Evolutionary conservation across 75 land plant genomes (phyloP).

Genomic region (Gnetum montanum): DNA sequence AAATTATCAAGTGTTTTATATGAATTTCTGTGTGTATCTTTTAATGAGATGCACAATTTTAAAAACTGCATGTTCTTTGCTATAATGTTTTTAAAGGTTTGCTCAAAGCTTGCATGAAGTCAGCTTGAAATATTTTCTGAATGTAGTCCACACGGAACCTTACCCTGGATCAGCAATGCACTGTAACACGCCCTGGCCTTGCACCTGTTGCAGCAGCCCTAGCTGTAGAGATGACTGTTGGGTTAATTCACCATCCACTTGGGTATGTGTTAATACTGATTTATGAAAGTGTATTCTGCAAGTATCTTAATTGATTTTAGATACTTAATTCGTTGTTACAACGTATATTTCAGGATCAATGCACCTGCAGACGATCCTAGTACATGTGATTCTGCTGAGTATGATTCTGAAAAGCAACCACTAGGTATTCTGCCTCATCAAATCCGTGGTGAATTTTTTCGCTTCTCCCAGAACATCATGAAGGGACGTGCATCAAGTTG

Average conservation of each 20-base stretch:
- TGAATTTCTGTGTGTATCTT: background rate
- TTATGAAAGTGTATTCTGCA: no score
- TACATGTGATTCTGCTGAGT: conserved; percentile 19
- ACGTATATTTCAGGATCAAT: conserved; percentile 39
- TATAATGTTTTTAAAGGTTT: no score
- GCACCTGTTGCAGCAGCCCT: conserved; percentile 95
- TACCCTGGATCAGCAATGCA: conserved; percentile 98
- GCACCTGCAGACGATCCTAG: conserved; percentile 68
- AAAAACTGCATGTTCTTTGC: background rate
- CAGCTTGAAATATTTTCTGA: no score
- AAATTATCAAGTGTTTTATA: background rate
- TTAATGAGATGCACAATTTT: background rate
- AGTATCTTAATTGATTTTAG: no score
- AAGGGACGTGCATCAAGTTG: conserved; percentile 73
- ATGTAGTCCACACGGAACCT: conserved; percentile 93
- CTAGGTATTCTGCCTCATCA: conserved; percentile 97
- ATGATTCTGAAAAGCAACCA: conserved; percentile 57
- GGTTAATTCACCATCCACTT: conserved; percentile 82
- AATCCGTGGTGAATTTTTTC: conserved; percentile 78
- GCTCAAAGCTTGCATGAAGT: no score
- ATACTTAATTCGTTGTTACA: background rate
- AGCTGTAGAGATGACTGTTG: conserved; percentile 91
- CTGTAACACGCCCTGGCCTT: conserved; percentile 95
- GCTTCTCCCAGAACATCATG: conserved; percentile 71
- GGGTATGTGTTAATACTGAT: conserved; percentile 52